A percentile compares a stretch with the other conserved stretches of the same genome.
Conservation (phyloP, 129 eudicot genomes). For the Flaveria bidentis region DNA sequence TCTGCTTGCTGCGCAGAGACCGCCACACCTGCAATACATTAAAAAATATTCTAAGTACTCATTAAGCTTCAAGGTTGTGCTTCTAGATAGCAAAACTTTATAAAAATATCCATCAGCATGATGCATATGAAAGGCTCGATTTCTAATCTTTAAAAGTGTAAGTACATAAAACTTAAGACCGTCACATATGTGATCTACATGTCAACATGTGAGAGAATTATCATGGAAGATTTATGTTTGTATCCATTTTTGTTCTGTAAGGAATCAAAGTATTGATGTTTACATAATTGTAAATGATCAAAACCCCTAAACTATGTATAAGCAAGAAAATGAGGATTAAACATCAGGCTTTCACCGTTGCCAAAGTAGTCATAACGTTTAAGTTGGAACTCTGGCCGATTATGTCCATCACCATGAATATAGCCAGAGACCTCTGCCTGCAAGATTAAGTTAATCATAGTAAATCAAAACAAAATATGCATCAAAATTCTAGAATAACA, state of each 20-base stretch:
- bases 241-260: neutral
- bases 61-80: constrained; percentile 12
- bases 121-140: constrained; percentile 6
- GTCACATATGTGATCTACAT: neutral
- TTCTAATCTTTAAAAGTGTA: neutral
- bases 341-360: constrained; percentile 53
- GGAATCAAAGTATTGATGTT: constrained; percentile 17
- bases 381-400: constrained; percentile 71
- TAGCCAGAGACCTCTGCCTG: constrained; percentile 86
- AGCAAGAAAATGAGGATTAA: constrained; percentile 9
- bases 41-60: constrained; percentile 9
- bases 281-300: neutral
- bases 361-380: constrained; percentile 87
- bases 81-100: neutral
- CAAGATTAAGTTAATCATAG: constrained; percentile 19
- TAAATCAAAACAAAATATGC: constrained; percentile 18
- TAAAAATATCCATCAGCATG: neutral
- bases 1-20: constrained; percentile 67
- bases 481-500: constrained; percentile 1
- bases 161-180: neutral
- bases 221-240: neutral
- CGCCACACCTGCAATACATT: constrained; percentile 58
- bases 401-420: constrained; percentile 55
- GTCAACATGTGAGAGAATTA: neutral
- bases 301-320: constrained; percentile 10